Evolutionary conservation across 306 rosid genomes (phyloP).

Genomic region (Cucumis sativus): DNA sequence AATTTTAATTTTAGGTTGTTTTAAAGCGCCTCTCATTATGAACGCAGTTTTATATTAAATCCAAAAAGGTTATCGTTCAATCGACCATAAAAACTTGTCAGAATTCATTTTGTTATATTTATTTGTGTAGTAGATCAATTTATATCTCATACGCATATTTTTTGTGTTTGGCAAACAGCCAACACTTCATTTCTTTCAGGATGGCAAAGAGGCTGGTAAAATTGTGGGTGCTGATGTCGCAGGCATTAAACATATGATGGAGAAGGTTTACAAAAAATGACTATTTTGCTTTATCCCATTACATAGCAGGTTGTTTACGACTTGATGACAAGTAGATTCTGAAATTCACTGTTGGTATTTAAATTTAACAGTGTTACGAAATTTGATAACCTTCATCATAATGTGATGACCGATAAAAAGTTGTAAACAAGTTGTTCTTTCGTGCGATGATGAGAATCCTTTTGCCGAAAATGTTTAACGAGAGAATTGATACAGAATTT

Average conservation of each 20-base stretch:
- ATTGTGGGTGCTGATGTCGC: slow-evolving; percentile 55
- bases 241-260: slow-evolving; percentile 35
- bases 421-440: not conserved
- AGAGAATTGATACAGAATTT: not conserved
- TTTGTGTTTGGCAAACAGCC: slow-evolving; percentile 35
- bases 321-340: not conserved
- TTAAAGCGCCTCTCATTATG: not conserved
- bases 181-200: slow-evolving; percentile 62
- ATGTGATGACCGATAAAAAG: not conserved
- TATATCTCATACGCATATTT: not conserved
- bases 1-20: not conserved
- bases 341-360: not conserved
- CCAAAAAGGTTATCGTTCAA: not conserved
- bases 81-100: not conserved
- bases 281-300: not conserved
- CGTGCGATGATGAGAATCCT: not conserved
- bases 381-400: not conserved
- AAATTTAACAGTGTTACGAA: not conserved
- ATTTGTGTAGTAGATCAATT: not conserved
- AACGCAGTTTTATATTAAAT: not conserved
- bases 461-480: not conserved
- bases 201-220: slow-evolving; percentile 59
- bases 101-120: not conserved
- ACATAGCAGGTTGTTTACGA: not conserved
- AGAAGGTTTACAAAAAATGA: slow-evolving; percentile 66